Conservation (phyloP, 768 basidiomycete genomes). For the Coprinopsis cinerea region DNA sequence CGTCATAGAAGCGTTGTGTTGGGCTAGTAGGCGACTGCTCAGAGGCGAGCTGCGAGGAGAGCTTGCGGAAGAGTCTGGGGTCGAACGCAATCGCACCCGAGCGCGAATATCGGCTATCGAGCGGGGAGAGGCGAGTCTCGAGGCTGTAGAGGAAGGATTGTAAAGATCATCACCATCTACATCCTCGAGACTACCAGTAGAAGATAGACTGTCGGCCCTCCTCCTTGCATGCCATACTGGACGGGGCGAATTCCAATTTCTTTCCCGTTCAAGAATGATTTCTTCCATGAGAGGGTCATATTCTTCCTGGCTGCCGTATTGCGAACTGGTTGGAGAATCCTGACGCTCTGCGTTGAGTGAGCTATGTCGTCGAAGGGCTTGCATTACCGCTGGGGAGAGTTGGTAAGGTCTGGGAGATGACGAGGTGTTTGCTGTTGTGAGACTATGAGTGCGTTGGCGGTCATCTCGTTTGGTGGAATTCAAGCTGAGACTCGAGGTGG, state of each 20-base stretch:
- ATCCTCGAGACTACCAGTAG: not conserved
- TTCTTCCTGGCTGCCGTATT: conserved; percentile 17
- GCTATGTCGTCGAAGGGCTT: conserved; percentile 25
- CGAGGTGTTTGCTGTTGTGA: conserved; percentile 13
- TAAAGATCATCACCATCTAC: conserved; percentile 1
- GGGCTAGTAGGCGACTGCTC: not conserved
- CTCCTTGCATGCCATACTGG: conserved; percentile 40
- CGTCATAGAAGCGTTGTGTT: not conserved
- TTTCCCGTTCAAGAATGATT: conserved; percentile 41
- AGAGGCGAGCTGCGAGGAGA: not conserved
- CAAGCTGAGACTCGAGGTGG: conserved; percentile 37
- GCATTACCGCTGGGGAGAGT: conserved; percentile 22
- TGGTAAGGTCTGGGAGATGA: conserved; percentile 4
- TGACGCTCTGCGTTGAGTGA: conserved; percentile 27
- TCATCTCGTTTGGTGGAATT: conserved; percentile 25
- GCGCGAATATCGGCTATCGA: not conserved
- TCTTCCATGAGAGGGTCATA: conserved; percentile 17
- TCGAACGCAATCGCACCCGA: not conserved
- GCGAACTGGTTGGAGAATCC: conserved; percentile 37
- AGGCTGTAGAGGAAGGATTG: conserved; percentile 1
- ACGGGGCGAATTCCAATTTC: conserved; percentile 67
- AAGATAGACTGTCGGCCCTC: conserved; percentile 4
- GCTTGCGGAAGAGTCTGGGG: not conserved
- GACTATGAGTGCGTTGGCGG: conserved; percentile 19
- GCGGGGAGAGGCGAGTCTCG: not conserved